Evolutionary conservation across 805 yeast species (phyloP).

Genomic region (Saccharomycopsis sp.): DNA sequence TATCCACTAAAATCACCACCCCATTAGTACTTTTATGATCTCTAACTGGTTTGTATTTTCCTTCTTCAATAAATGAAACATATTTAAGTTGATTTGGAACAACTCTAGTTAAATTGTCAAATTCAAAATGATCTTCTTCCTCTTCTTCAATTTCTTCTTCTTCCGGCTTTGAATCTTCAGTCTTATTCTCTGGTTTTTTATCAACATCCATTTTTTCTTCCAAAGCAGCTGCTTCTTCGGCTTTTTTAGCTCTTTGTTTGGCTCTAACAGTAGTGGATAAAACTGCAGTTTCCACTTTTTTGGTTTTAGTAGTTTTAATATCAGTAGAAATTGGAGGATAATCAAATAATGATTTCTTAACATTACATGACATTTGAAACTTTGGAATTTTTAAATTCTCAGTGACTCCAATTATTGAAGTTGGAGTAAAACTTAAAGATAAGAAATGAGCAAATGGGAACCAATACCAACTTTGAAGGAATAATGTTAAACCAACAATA

Average conservation of each 20-base stretch:
- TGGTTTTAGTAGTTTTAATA: slow-evolving; percentile 70
- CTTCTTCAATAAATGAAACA: slow-evolving; percentile 65
- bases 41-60: slow-evolving; percentile 75
- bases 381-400: slow-evolving; percentile 81
- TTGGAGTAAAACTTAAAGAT: slow-evolving; percentile 85
- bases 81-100: slow-evolving; percentile 81
- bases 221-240: slow-evolving; percentile 39
- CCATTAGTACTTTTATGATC: slow-evolving; percentile 54
- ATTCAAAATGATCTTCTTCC: slow-evolving; percentile 47
- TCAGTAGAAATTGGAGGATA: slow-evolving; percentile 87
- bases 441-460: slow-evolving; percentile 92
- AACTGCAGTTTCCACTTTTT: slow-evolving; percentile 86
- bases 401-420: slow-evolving; percentile 78
- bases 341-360: slow-evolving; percentile 68
- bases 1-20: slow-evolving; percentile 60
- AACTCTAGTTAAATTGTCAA: slow-evolving; percentile 77
- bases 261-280: slow-evolving; percentile 89
- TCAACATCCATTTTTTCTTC: slow-evolving; percentile 39
- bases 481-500: slow-evolving; percentile 82
- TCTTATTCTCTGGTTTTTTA: slow-evolving; percentile 27
- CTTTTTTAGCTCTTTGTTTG: slow-evolving; percentile 79
- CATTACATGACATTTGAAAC: slow-evolving; percentile 69
- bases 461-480: slow-evolving; percentile 97
- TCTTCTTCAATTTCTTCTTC: slow-evolving; percentile 21
- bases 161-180: slow-evolving; percentile 20